Base-by-base conservation (phyloP, 768 basidiomycete genomes). In the Hericium erinaceus region DNA sequence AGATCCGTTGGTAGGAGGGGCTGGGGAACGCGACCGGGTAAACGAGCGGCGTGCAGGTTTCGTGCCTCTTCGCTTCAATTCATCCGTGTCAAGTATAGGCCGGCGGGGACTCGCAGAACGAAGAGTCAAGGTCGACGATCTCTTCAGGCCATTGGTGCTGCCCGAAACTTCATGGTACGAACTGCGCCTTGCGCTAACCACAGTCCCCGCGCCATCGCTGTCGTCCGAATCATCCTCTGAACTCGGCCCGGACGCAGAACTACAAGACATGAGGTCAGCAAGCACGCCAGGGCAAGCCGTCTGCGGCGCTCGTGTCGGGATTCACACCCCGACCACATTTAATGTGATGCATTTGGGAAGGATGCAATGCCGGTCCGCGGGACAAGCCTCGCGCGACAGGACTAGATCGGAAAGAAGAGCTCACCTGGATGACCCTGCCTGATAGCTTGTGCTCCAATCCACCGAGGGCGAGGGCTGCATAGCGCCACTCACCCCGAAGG, bases 401-500 rank as follows among this genome's bases (percentile, higher is more conserved):
- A 33, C 33, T 33, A 33, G 33, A 33, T 33, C 33, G 33, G 33
- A 33, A 33, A 33, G 33, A 33, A 33, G 7, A 41, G 64, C 80
- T 60, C 64, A 87, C 88, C 86, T 82, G 10, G 89, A 91, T 38
- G 89, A 89, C 48, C 90, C 90, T 28, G 85, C 90, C 58, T 90
- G 86, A 71, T 92, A 92, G 63, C 89, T 92, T 12, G 89, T 91
- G 65, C 88, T 92, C 84, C 89, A 82, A 63, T 84, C 89, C 63
- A 83, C 65, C 58, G 70, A 70, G 57, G 72, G 69, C 41, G 63
- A 61, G 28, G 68, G 59, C 22, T 66, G 69, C 2, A 59, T 67
- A 16, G 58, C 39, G 48, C 54, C 54, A 40, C 44, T 58, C 26
- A 64, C 56, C 28, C 63, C 63, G 58, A 68, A 59, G 28, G 69